Percentiles rank a stretch among this genome's conserved stretches.
Evolutionary conservation across 768 basidiomycete genomes (phyloP).

Genomic region (Tephrocybe sp.): DNA sequence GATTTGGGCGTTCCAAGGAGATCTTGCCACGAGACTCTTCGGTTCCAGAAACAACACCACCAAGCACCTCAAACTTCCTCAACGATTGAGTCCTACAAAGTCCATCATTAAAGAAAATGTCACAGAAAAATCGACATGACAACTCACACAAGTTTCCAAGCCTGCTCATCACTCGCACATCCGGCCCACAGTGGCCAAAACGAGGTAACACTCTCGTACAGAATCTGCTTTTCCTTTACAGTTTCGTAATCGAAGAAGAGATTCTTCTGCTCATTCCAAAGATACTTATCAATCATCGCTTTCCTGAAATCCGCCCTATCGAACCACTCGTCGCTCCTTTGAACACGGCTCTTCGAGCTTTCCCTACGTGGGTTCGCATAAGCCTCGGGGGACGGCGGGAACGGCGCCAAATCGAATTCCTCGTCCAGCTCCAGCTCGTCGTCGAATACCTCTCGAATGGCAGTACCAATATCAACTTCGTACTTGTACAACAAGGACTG

Average conservation of each 20-base stretch:
- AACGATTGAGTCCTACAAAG: slow-evolving; percentile 70
- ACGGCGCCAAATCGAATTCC: slow-evolving; percentile 87
- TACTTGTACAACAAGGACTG: slow-evolving; percentile 98
- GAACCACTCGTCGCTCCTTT: slow-evolving; percentile 91
- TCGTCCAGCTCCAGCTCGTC: slow-evolving; percentile 91
- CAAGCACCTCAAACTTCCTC: slow-evolving; percentile 94
- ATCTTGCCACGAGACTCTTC: slow-evolving; percentile 96
- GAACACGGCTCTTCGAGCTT: slow-evolving; percentile 54
- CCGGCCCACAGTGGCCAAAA: slow-evolving; percentile 98
- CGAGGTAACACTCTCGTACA: slow-evolving; percentile 96
- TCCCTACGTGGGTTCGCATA: slow-evolving; percentile 64
- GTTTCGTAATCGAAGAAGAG: slow-evolving; percentile 98
- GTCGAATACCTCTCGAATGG: slow-evolving; percentile 92
- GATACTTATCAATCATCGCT: slow-evolving; percentile 86
- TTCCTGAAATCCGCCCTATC: slow-evolving; percentile 81
- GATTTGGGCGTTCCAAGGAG: slow-evolving; percentile 92
- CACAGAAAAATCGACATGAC: slow-evolving; percentile 1
- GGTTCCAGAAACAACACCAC: slow-evolving; percentile 93
- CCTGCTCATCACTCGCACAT: slow-evolving; percentile 94
- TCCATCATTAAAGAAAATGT: slow-evolving; percentile 16
- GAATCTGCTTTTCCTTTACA: slow-evolving; percentile 81
- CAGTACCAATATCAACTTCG: slow-evolving; percentile 97
- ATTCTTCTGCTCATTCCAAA: slow-evolving; percentile 95
- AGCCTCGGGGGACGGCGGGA: slow-evolving; percentile 76
- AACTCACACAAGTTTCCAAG: slow-evolving; percentile 88